Evolutionary conservation across 495 filamentous ascomycete genomes (phyloP).

Genomic region (Lasiosphaeria hispida): DNA sequence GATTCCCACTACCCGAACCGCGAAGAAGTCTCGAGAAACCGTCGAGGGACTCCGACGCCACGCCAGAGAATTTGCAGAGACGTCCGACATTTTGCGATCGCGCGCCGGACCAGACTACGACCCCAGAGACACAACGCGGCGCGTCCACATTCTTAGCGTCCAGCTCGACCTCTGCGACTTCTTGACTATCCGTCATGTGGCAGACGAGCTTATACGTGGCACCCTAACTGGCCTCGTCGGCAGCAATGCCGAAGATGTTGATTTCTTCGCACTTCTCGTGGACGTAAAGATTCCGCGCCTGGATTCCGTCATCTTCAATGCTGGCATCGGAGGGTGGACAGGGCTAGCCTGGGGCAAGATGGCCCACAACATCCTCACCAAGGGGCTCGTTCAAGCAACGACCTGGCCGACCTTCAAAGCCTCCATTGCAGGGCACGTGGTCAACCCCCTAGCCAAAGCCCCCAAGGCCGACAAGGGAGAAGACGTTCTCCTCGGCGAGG

Average conservation of each 20-base stretch:
- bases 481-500: slow-evolving; percentile 56
- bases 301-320: slow-evolving; percentile 81
- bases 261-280: slow-evolving; percentile 37
- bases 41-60: slow-evolving; percentile 53
- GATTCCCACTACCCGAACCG: slow-evolving; percentile 63
- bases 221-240: slow-evolving; percentile 45
- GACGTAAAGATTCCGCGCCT: slow-evolving; percentile 62
- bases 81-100: slow-evolving; percentile 34
- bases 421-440: slow-evolving; percentile 54
- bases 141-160: slow-evolving; percentile 55
- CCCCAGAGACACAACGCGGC: slow-evolving; percentile 41
- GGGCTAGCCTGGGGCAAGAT: slow-evolving; percentile 71
- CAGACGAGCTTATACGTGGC: slow-evolving; percentile 47
- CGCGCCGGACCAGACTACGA: slow-evolving; percentile 42
- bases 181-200: slow-evolving; percentile 44
- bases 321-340: slow-evolving; percentile 81
- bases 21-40: slow-evolving; percentile 59
- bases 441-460: slow-evolving; percentile 35
- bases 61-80: slow-evolving; percentile 42
- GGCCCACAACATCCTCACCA: slow-evolving; percentile 55
- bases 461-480: background rate
- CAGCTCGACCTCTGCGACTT: slow-evolving; percentile 58
- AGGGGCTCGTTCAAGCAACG: slow-evolving; percentile 63
- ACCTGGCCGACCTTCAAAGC: slow-evolving; percentile 80
- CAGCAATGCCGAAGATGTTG: slow-evolving; percentile 12